These are phyloP conservation scores for Leucaena leucocephala DNA, from an alignment of 306 rosid genomes.

Conservation along the genomic window DNA sequence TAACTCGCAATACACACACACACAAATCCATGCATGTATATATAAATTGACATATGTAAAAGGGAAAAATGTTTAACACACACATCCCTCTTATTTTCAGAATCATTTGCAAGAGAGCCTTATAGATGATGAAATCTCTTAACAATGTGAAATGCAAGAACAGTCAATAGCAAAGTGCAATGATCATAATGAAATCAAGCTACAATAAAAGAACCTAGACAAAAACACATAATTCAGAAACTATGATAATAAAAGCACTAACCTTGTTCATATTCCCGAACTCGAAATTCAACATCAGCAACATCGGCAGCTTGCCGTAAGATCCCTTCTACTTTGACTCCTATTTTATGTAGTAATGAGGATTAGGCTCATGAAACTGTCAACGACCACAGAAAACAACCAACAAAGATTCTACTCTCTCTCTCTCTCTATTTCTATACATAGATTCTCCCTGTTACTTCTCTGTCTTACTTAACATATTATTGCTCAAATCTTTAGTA, in stretches of 20 bases:
- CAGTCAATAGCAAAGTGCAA: constrained; percentile 3
- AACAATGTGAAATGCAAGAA: constrained; percentile 23
- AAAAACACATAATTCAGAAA: constrained; percentile 17
- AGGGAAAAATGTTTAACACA: too few relatives aligned
- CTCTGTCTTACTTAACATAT: neutral
- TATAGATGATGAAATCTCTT: neutral
- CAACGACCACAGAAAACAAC: too few relatives aligned
- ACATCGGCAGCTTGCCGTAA: constrained; percentile 99
- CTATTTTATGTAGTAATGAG: constrained; percentile 41
- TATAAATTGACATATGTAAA: too few relatives aligned
- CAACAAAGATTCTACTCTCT: too few relatives aligned
- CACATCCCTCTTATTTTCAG: neutral
- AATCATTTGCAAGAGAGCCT: constrained; percentile 3
- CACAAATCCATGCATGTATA: too few relatives aligned
- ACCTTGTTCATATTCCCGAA: constrained; percentile 93
- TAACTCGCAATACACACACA: too few relatives aligned
- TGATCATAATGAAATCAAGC: constrained; percentile 23
- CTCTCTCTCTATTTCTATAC: too few relatives aligned
- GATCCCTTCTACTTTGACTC: constrained; percentile 90
- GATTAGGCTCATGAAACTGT: constrained; percentile 39
- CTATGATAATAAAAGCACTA: constrained; percentile 32
- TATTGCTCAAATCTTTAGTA: neutral
- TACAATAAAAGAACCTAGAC: constrained; percentile 1
- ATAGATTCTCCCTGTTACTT: too few relatives aligned
- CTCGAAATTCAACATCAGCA: constrained; percentile 87